Evolutionary conservation across 2,329 filamentous ascomycete species (phyloP).

Genomic region (Botrytis sinoallii): DNA sequence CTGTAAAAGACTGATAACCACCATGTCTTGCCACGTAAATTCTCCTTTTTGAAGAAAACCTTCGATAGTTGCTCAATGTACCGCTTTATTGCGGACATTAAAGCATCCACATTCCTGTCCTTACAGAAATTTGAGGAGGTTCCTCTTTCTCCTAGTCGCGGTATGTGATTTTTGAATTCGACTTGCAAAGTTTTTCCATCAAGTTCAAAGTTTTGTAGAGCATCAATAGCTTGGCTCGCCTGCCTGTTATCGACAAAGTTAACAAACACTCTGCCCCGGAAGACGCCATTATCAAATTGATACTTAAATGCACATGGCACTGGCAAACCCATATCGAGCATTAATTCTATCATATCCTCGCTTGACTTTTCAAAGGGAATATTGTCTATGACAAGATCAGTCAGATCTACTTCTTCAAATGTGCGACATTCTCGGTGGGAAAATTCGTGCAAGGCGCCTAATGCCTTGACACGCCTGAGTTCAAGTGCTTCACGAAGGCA

Average conservation of each 20-base stretch:
- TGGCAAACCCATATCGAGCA: slow-evolving; percentile 90
- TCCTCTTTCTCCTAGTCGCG: neutral
- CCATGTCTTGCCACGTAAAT: neutral
- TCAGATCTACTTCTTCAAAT: slow-evolving; percentile 85
- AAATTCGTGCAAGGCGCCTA: neutral
- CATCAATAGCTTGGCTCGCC: slow-evolving; percentile 85
- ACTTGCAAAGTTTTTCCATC: slow-evolving; percentile 91
- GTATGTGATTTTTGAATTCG: slow-evolving; percentile 80
- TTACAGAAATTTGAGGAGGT: neutral
- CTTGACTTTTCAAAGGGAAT: slow-evolving; percentile 98
- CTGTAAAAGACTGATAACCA: neutral
- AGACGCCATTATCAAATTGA: slow-evolving; percentile 97
- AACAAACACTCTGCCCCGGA: slow-evolving; percentile 91
- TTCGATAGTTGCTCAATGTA: neutral
- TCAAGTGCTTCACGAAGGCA: neutral
- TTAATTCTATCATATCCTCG: slow-evolving; percentile 85
- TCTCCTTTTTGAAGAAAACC: neutral
- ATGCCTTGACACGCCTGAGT: neutral
- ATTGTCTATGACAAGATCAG: slow-evolving; percentile 98
- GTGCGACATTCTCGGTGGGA: neutral
- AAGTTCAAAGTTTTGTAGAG: slow-evolving; percentile 92
- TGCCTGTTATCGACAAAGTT: slow-evolving; percentile 97
- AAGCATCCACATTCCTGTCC: neutral
- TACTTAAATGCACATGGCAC: slow-evolving; percentile 99
- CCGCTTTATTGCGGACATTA: neutral